Conservation (phyloP, 2,329 filamentous ascomycete species). For the Lasiodiplodia theobromae region DNA sequence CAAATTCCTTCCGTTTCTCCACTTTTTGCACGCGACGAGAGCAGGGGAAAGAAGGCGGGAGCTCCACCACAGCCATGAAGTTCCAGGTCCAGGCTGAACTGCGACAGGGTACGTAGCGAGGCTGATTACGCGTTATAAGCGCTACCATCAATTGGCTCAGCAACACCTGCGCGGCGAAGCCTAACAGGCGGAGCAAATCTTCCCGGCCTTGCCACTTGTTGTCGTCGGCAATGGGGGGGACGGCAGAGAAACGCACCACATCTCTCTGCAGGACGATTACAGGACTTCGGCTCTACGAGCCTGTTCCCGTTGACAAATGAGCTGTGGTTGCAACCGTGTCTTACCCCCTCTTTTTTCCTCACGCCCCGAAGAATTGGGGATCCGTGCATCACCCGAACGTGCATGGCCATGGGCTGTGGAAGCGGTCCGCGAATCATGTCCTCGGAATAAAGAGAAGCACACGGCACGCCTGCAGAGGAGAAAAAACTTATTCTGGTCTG, state of each 20-base stretch:
- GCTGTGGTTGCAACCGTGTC: background rate
- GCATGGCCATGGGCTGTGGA: background rate
- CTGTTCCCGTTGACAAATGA: background rate
- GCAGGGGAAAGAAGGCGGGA: background rate
- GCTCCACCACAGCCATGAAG: too few species aligned
- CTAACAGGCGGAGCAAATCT: background rate
- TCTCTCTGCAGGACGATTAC: background rate
- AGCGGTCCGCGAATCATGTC: background rate
- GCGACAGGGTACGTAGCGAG: background rate
- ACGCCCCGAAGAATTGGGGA: background rate
- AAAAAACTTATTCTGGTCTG: background rate
- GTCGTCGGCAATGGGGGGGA: background rate
- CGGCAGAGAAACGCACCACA: background rate
- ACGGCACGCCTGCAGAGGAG: background rate
- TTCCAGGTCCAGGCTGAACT: background rate
- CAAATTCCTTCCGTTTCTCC: background rate
- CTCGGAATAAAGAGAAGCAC: background rate
- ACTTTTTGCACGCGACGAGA: slow-evolving; percentile 2
- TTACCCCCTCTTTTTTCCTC: background rate
- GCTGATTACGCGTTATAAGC: background rate
- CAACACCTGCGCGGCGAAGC: background rate
- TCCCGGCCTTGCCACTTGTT: background rate
- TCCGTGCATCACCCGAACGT: background rate
- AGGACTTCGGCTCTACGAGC: background rate
- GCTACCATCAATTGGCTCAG: background rate